Conservation (phyloP, 441 rosid genomes). For the Erysimum cheiri region DNA sequence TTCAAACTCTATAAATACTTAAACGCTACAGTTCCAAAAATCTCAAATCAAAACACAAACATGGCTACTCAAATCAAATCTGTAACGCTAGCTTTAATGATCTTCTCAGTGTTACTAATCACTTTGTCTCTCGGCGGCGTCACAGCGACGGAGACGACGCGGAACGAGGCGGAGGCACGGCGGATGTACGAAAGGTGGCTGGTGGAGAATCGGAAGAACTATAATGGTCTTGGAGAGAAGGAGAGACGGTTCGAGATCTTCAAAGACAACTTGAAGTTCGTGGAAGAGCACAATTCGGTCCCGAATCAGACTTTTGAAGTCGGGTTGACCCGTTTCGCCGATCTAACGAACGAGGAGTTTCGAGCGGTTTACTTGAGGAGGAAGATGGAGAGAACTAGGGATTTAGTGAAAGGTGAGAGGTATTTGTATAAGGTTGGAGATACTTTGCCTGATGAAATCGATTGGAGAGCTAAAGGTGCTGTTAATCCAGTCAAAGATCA, state of each 20-base stretch:
- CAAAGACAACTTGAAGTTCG: conserved; percentile 57
- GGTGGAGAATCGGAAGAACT: conserved; percentile 50
- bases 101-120: conserved; percentile 27
- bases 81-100: conserved; percentile 22
- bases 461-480: conserved; percentile 66
- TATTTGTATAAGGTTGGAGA: conserved; percentile 51
- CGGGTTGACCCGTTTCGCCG: conserved; percentile 64
- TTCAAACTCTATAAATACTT: conserved; percentile 34
- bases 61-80: conserved; percentile 33
- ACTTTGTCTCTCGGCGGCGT: conserved; percentile 25
- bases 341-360: conserved; percentile 63
- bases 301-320: conserved; percentile 46
- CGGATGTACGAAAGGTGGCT: conserved; percentile 54
- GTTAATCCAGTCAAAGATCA: conserved; percentile 60
- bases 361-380: conserved; percentile 50
- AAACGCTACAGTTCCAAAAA: conserved; percentile 27
- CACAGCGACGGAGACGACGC: conserved; percentile 32
- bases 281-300: conserved; percentile 52
- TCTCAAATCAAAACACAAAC: background rate
- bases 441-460: conserved; percentile 52
- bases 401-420: conserved; percentile 41
- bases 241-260: conserved; percentile 58
- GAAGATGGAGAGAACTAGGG: conserved; percentile 43
- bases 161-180: conserved; percentile 34
- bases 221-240: conserved; percentile 55